phyloP scores from a whole-genome alignment of 2,329 filamentous ascomycete genomes.

The Alternaria panax region DNA sequence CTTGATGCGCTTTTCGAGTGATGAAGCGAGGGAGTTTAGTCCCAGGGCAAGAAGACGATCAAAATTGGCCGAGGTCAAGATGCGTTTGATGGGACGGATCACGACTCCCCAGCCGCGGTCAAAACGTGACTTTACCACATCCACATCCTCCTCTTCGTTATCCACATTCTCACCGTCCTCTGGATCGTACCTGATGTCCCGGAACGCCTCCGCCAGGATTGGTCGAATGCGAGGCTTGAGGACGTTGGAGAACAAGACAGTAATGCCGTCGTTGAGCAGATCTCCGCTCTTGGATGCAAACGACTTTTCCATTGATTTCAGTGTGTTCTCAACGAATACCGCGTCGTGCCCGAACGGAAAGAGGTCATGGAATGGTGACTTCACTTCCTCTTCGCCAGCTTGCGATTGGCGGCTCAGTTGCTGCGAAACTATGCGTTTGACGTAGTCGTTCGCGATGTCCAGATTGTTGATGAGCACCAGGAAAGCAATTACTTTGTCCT shows the following conservation, averaged over 20 bases:
- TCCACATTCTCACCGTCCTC: constrained; percentile 55
- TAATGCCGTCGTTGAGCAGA: constrained; percentile 81
- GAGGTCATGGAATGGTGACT: constrained; percentile 60
- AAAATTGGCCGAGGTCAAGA: constrained; percentile 81
- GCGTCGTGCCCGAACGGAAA: constrained; percentile 86
- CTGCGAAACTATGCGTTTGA: constrained; percentile 80
- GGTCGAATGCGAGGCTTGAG: constrained; percentile 84
- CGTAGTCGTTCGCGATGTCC: constrained; percentile 89
- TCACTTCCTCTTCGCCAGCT: constrained; percentile 51
- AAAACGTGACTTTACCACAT: constrained; percentile 80
- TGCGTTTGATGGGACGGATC: constrained; percentile 81
- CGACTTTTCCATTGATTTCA: constrained; percentile 72
- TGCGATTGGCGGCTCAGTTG: constrained; percentile 58
- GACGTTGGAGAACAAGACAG: constrained; percentile 86
- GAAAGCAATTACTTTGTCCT: constrained; percentile 87
- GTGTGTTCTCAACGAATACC: constrained; percentile 69
- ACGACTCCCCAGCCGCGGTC: constrained; percentile 85
- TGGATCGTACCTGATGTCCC: constrained; percentile 83
- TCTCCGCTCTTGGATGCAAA: constrained; percentile 83
- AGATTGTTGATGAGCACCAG: constrained; percentile 95
- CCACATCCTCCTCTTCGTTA: constrained; percentile 58
- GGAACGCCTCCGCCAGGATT: constrained; percentile 86
- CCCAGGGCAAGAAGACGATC: constrained; percentile 77
- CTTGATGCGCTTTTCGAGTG: constrained; percentile 88
- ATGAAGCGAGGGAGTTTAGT: constrained; percentile 74